A percentile compares a stretch with the other conserved stretches of the same genome.
These are phyloP conservation scores for Xylariaceae sp. DNA, from an alignment of 2,329 filamentous ascomycete species.

Conservation along the genomic window DNA sequence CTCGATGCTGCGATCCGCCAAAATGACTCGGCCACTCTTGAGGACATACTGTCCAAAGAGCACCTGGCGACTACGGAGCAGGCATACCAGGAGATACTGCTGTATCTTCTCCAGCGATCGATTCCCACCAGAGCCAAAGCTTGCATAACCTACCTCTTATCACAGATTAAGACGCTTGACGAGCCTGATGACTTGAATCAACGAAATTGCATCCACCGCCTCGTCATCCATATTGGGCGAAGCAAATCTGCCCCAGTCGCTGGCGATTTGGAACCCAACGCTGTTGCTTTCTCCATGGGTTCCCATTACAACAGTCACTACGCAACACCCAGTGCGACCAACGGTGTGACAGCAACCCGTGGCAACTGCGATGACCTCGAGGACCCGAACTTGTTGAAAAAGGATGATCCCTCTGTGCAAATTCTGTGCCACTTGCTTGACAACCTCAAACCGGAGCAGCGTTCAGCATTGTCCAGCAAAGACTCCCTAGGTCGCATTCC, in stretches of 20 bases:
- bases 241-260: conserved; percentile 47
- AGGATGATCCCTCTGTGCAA: conserved; percentile 72
- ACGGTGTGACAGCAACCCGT: conserved; percentile 58
- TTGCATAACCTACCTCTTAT: conserved; percentile 69
- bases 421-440: conserved; percentile 63
- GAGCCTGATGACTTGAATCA: conserved; percentile 91
- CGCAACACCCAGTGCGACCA: conserved; percentile 67
- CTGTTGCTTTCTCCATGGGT: conserved; percentile 44
- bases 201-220: conserved; percentile 86
- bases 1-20: conserved; percentile 68
- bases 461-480: conserved; percentile 59
- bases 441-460: conserved; percentile 63
- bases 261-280: conserved; percentile 46
- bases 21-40: conserved; percentile 58
- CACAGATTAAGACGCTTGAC: conserved; percentile 66
- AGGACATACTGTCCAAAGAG: conserved; percentile 53
- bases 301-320: conserved; percentile 63
- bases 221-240: conserved; percentile 88
- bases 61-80: conserved; percentile 49
- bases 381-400: conserved; percentile 61
- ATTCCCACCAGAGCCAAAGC: conserved; percentile 65
- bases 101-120: conserved; percentile 74
- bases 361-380: conserved; percentile 51
- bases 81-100: conserved; percentile 62
- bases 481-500: conserved; percentile 82